Conservation (phyloP, 257 asterid species). For the Ballota nigra region DNA sequence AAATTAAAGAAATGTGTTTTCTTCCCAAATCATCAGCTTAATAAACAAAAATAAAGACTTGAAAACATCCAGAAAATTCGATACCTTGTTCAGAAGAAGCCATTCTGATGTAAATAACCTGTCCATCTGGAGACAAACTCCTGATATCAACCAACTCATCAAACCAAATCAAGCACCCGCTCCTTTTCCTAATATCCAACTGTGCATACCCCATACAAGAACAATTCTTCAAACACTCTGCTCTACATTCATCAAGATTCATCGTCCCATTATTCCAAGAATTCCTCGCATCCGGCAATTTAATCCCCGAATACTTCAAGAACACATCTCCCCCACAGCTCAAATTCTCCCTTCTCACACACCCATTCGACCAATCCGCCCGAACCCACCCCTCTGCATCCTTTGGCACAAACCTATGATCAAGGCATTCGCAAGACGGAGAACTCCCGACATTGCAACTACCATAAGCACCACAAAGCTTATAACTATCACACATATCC, state of each 20-base stretch:
- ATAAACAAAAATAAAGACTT: too few relatives aligned
- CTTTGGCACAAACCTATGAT: slow-evolving; percentile 26
- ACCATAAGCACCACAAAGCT: slow-evolving; percentile 28
- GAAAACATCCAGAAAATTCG: too few relatives aligned
- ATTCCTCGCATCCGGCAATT: slow-evolving; percentile 27
- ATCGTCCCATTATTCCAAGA: slow-evolving; percentile 21
- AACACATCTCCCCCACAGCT: slow-evolving; percentile 33
- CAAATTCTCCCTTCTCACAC: slow-evolving; percentile 22
- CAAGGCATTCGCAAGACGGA: slow-evolving; percentile 31
- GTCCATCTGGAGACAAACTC: slow-evolving; percentile 18
- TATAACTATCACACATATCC: slow-evolving; percentile 35
- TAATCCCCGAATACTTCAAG: slow-evolving; percentile 17
- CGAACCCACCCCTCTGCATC: slow-evolving; percentile 1
- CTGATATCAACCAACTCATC: slow-evolving; percentile 25
- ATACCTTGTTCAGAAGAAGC: slow-evolving; percentile 31
- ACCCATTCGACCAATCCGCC: slow-evolving; percentile 26
- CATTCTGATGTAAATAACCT: slow-evolving; percentile 29
- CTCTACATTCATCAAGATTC: slow-evolving; percentile 29
- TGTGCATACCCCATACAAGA: slow-evolving; percentile 33
- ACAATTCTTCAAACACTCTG: slow-evolving; percentile 30
- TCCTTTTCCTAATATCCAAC: slow-evolving; percentile 12
- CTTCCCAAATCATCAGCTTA: background rate
- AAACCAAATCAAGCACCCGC: slow-evolving; percentile 30
- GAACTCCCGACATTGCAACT: slow-evolving; percentile 26
- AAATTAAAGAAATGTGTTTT: background rate